Percentiles rank a stretch among this genome's conserved stretches.
Evolutionary conservation across 176 grass and related monocot species (phyloP).

Genomic region (Secale cereale): DNA sequence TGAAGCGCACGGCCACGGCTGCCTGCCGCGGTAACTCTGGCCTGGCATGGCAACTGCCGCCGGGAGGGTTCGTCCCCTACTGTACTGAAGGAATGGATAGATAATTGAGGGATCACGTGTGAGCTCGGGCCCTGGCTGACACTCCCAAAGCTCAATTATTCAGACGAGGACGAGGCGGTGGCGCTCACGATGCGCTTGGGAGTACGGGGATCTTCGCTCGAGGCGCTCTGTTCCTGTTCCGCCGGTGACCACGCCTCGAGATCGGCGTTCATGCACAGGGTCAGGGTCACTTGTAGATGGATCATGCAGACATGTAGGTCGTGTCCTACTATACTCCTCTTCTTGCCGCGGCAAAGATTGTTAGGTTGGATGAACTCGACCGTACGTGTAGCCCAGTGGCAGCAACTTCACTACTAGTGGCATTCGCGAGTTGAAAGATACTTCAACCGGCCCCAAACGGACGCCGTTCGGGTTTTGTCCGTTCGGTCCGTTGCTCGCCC

Average conservation of each 20-base stretch:
- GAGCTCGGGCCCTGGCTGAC: not conserved
- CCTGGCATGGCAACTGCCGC: not conserved
- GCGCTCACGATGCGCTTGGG: not conserved
- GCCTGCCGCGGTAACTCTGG: conserved; percentile 10
- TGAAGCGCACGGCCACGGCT: not conserved
- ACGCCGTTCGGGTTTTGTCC: too few relatives aligned
- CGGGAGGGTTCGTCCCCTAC: not conserved
- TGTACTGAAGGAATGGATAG: not conserved
- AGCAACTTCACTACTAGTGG: not conserved
- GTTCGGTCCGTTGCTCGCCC: too few relatives aligned
- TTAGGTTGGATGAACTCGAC: not conserved
- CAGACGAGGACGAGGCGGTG: not conserved
- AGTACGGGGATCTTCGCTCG: not conserved
- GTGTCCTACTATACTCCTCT: too few relatives aligned
- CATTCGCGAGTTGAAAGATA: not conserved
- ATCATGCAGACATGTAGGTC: too few relatives aligned
- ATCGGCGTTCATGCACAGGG: not conserved
- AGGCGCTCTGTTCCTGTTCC: not conserved
- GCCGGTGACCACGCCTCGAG: not conserved
- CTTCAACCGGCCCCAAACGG: too few relatives aligned
- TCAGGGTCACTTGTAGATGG: not conserved
- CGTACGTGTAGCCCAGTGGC: not conserved
- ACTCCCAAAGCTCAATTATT: conserved; percentile 11
- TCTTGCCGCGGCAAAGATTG: not conserved
- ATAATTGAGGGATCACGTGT: conserved; percentile 16